Conservation (phyloP, 2,329 filamentous ascomycete genomes). For the Aspergillus sp. region DNA sequence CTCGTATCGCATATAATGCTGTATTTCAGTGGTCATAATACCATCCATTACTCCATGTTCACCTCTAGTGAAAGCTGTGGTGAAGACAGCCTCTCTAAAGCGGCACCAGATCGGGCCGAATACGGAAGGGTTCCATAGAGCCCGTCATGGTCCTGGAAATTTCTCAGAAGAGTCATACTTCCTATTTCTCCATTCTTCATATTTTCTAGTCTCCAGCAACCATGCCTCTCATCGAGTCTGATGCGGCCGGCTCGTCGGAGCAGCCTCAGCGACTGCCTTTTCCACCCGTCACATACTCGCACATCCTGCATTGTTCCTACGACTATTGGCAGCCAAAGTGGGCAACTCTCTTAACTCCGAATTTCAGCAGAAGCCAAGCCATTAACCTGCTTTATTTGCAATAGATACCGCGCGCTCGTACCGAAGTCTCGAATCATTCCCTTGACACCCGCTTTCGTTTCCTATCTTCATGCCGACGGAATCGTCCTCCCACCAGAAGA, state of each 20-base stretch:
- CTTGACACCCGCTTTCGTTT: conserved; percentile 71
- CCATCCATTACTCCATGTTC: not conserved
- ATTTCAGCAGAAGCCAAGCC: conserved; percentile 11
- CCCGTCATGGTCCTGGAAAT: not conserved
- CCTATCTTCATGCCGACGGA: conserved; percentile 88
- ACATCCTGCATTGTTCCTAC: conserved; percentile 94
- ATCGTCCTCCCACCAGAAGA: conserved; percentile 70
- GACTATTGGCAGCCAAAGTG: conserved; percentile 84
- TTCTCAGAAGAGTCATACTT: not conserved
- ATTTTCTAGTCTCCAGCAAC: not conserved
- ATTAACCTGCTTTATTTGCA: not conserved
- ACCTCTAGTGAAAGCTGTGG: not conserved
- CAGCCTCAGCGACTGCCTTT: conserved; percentile 59
- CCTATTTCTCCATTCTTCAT: not conserved
- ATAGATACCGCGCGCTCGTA: conserved; percentile 73
- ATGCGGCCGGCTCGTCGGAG: conserved; percentile 18
- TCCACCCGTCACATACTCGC: conserved; percentile 76
- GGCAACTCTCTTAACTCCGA: conserved; percentile 15
- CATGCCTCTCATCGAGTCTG: conserved; percentile 33
- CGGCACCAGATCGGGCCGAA: not conserved
- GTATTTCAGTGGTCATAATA: not conserved
- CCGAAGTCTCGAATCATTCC: conserved; percentile 85
- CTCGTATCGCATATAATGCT: too few relatives aligned
- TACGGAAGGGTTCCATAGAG: not conserved
- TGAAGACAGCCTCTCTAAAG: not conserved